phyloP scores from a whole-genome alignment of 495 filamentous ascomycete species.

The Aspergillus coremiiformis region DNA sequence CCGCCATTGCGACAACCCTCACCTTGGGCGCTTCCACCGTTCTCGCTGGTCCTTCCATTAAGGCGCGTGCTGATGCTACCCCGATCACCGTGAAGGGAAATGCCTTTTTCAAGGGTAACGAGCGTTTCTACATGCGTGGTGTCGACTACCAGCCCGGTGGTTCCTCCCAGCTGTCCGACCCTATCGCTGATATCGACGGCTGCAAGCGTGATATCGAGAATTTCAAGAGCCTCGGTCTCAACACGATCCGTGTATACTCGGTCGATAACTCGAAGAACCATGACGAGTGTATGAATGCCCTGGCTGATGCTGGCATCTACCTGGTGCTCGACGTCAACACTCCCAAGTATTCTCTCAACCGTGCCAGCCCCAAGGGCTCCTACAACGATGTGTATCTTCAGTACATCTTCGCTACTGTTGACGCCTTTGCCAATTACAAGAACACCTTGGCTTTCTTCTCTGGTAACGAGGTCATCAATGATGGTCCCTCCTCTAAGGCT shows the following conservation, averaged over 20 bases:
- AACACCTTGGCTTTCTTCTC: slow-evolving; percentile 96
- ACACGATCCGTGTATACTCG: slow-evolving; percentile 89
- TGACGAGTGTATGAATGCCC: slow-evolving; percentile 72
- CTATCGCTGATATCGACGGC: slow-evolving; percentile 59
- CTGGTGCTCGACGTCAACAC: slow-evolving; percentile 80
- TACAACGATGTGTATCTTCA: slow-evolving; percentile 93
- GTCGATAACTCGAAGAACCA: slow-evolving; percentile 82
- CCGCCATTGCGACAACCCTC: slow-evolving; percentile 47
- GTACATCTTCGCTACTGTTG: slow-evolving; percentile 87
- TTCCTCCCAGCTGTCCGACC: slow-evolving; percentile 68
- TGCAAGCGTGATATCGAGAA: slow-evolving; percentile 80
- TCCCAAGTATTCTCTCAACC: slow-evolving; percentile 75
- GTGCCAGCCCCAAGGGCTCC: slow-evolving; percentile 61
- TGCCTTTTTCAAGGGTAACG: slow-evolving; percentile 78
- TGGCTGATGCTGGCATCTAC: slow-evolving; percentile 86
- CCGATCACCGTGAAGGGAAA: slow-evolving; percentile 54
- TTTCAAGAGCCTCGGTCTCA: slow-evolving; percentile 81
- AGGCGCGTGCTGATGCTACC: slow-evolving; percentile 37
- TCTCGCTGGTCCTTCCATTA: slow-evolving; percentile 46
- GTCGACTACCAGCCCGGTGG: slow-evolving; percentile 96
- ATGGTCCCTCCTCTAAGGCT: slow-evolving; percentile 59
- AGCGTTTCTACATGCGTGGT: slow-evolving; percentile 89
- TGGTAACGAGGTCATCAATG: slow-evolving; percentile 94
- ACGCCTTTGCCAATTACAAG: slow-evolving; percentile 76
- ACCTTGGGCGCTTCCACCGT: slow-evolving; percentile 39